phyloP scores from a whole-genome alignment of 2,329 filamentous ascomycete genomes.

The Ascochyta viciae-villosae region DNA sequence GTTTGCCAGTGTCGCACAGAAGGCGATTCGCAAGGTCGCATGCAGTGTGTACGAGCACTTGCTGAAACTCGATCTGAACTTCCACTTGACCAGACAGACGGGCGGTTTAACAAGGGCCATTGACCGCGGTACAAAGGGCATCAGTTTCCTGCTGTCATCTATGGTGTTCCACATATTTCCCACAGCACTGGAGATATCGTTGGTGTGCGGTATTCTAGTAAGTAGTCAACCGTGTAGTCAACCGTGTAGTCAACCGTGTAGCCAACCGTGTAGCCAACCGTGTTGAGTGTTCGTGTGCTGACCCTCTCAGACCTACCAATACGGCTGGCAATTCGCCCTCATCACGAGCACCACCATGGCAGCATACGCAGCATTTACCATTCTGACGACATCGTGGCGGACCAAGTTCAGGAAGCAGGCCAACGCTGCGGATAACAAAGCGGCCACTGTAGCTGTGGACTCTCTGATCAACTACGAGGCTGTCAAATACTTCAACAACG shows the following conservation, averaged over 20 bases:
- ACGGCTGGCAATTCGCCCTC: slow-evolving; percentile 87
- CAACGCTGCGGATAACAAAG: slow-evolving; percentile 94
- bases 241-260: background rate
- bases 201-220: slow-evolving; percentile 92
- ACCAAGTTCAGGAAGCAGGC: slow-evolving; percentile 95
- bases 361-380: slow-evolving; percentile 95
- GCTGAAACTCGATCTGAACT: slow-evolving; percentile 86
- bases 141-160: slow-evolving; percentile 93
- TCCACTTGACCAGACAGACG: slow-evolving; percentile 93
- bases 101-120: slow-evolving; percentile 93
- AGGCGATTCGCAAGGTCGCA: slow-evolving; percentile 90
- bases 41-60: slow-evolving; percentile 92
- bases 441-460: slow-evolving; percentile 93
- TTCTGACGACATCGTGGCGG: slow-evolving; percentile 94
- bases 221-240: slow-evolving; percentile 10
- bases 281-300: slow-evolving; percentile 2
- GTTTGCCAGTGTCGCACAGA: slow-evolving; percentile 96
- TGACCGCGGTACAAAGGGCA: slow-evolving; percentile 96
- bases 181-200: slow-evolving; percentile 88
- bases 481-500: slow-evolving; percentile 99
- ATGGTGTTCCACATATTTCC: slow-evolving; percentile 99
- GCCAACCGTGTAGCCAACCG: background rate
- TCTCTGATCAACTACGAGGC: slow-evolving; percentile 99
- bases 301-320: slow-evolving; percentile 77
- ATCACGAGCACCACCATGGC: slow-evolving; percentile 92